Base-by-base conservation (phyloP, 345 rosid species). In the Brassica rapa region DNA sequence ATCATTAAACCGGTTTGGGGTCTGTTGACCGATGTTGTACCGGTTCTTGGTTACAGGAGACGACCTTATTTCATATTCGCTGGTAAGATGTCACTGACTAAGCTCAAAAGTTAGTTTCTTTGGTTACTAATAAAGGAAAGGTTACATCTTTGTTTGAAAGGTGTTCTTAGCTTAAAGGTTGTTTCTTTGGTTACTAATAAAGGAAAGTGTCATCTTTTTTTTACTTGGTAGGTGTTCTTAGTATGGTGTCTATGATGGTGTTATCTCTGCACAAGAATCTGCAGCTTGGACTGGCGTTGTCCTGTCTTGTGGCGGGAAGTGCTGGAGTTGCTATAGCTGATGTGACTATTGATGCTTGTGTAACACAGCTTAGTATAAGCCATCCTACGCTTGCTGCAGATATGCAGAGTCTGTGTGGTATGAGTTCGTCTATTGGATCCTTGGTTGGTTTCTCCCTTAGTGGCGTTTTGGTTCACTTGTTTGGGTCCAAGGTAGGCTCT, bases 1-100 rank as follows among this genome's bases (percentile, higher is more conserved):
- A 80, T 89, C 75, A 79, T 91, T 10, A 89, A 91, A 82, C 93
- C 96, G 30, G 8, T 91, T 2, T 89, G 96, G 96, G 93, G 92
- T 19, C 81, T 91, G 4, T 77, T 91, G 43, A 88, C 96, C 15
- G 93, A 91, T 77, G 78, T 83, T 61, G 77, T 91, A 15, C 93
- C 93, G 9, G 35, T 89, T 77, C 62, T 72, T 6, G 92, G 92
- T 24, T 91, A 84, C 64, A 76, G 84, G 30, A 83, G 96, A 68
- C 87, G 88, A 46, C 92, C 96, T 15, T 89, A 89, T 77, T 87
- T 89, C 80, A 35, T 89, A 73, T 74, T 87, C 16, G 89, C 96
- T 7, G 92, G 96, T 89, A 64, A 35, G 6, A 33, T 0, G 24
- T 69, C 59, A 37, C 69, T 12, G 53, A 46, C 4, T 12, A 46